These are phyloP conservation scores for Fusarium austroafricanum DNA, from an alignment of 2,329 filamentous ascomycete species.

Conservation along the genomic window DNA sequence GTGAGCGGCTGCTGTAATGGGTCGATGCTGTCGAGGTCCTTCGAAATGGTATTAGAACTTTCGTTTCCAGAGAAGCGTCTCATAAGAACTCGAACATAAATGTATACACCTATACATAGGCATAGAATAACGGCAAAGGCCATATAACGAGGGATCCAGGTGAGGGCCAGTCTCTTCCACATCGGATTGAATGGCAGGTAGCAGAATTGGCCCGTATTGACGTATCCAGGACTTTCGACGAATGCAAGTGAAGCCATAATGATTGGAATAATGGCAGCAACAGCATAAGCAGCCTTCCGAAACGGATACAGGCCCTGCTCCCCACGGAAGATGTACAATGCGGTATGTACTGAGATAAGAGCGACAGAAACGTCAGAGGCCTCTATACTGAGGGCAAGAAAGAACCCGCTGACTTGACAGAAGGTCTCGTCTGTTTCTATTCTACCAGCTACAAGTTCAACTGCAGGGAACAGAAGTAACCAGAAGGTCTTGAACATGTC, in stretches of 20 bases:
- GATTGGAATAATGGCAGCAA: constrained; percentile 68
- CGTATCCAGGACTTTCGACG: constrained; percentile 66
- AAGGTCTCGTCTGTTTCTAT: constrained; percentile 65
- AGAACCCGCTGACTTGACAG: constrained; percentile 77
- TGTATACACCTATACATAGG: constrained; percentile 76
- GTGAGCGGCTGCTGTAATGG: constrained; percentile 10
- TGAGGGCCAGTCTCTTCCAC: constrained; percentile 76
- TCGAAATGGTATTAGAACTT: constrained; percentile 29
- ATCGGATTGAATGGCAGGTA: constrained; percentile 73
- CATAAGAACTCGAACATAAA: constrained; percentile 67
- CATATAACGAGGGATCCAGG: constrained; percentile 80
- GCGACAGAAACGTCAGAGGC: constrained; percentile 78
- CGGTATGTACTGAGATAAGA: constrained; percentile 79
- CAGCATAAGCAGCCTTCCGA: constrained; percentile 67
- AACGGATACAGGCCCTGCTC: constrained; percentile 77
- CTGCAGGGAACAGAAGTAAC: constrained; percentile 73
- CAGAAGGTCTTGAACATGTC: constrained; percentile 78
- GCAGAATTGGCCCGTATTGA: constrained; percentile 75
- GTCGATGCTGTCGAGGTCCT: constrained; percentile 19
- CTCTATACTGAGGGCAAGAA: constrained; percentile 74
- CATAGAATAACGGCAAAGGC: constrained; percentile 72
- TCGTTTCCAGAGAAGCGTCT: constrained; percentile 48
- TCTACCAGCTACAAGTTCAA: constrained; percentile 64
- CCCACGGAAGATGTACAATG: constrained; percentile 74
- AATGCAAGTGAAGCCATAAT: constrained; percentile 73